Percentiles rank a stretch among this genome's conserved stretches.
These are phyloP conservation scores for Sphaerosporella brunnea DNA, from an alignment of 495 filamentous ascomycete genomes.

Conservation along the genomic window DNA sequence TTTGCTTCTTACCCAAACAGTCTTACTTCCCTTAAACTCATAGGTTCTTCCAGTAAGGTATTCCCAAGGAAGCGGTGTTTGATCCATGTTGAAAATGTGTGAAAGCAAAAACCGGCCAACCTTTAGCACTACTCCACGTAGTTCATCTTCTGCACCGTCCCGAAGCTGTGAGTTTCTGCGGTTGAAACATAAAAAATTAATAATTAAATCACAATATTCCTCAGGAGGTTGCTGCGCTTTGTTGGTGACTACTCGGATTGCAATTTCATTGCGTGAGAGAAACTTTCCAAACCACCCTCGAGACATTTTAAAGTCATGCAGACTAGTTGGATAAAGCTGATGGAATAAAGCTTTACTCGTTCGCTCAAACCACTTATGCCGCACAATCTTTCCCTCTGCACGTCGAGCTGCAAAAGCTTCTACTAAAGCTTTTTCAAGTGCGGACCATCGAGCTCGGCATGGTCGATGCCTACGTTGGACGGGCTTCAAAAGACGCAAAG, in stretches of 20 bases:
- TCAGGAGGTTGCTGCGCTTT: not conserved
- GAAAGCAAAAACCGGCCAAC: not conserved
- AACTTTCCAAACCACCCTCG: not conserved
- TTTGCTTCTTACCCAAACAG: constrained; percentile 1
- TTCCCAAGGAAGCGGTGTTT: constrained; percentile 6
- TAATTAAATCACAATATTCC: not conserved
- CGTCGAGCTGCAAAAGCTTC: not conserved
- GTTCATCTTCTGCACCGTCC: not conserved
- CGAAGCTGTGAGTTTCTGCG: not conserved
- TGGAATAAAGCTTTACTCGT: not conserved
- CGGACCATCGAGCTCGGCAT: not conserved
- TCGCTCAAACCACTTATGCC: not conserved
- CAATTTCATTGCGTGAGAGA: not conserved
- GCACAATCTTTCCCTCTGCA: not conserved
- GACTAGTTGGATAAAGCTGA: not conserved
- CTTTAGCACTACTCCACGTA: not conserved
- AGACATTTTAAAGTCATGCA: not conserved
- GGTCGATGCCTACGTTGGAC: not conserved
- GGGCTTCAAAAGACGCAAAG: not conserved
- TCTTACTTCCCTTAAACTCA: constrained; percentile 7
- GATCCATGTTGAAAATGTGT: constrained; percentile 5
- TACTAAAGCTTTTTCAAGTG: not conserved
- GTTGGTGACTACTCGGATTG: not conserved
- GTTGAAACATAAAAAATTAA: constrained; percentile 3
- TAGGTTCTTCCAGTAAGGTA: constrained; percentile 7